These are phyloP conservation scores for Solanum corneliomulleri DNA, from an alignment of 257 asterid genomes.

Conservation along the genomic window DNA sequence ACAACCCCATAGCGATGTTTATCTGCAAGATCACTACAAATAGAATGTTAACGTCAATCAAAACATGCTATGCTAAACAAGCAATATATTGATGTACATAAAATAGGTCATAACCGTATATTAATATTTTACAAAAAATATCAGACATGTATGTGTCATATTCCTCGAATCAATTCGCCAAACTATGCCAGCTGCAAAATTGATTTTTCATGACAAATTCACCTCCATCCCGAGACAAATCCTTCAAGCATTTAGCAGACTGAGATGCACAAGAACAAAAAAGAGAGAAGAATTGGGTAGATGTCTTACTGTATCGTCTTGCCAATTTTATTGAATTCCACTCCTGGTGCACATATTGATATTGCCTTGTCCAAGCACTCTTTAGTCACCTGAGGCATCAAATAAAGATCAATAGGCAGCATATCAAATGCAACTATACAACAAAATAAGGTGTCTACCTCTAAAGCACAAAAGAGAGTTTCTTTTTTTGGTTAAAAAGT, in stretches of 20 bases:
- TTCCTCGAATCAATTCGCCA: background rate
- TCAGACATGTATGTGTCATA: background rate
- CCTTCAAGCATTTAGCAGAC: background rate
- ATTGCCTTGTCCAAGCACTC: conserved; percentile 82
- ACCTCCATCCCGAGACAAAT: background rate
- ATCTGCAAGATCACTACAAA: conserved; percentile 79
- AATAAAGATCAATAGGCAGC: background rate
- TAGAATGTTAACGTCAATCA: conserved; percentile 16
- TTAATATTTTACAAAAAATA: background rate
- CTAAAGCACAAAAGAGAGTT: background rate
- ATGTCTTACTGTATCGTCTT: conserved; percentile 74
- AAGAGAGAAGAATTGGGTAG: background rate
- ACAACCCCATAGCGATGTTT: conserved; percentile 75
- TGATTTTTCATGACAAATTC: background rate
- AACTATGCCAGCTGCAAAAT: background rate
- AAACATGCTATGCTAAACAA: background rate
- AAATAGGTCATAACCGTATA: background rate
- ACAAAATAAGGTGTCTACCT: background rate
- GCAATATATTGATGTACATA: background rate
- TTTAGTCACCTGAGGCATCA: conserved; percentile 53
- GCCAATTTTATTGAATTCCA: conserved; percentile 76
- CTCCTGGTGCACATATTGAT: conserved; percentile 86
- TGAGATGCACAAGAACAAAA: background rate
- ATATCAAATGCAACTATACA: background rate
- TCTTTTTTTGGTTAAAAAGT: background rate